Base-by-base conservation (phyloP, 805 yeast species). In the Metschnikowia bowlesiae region DNA sequence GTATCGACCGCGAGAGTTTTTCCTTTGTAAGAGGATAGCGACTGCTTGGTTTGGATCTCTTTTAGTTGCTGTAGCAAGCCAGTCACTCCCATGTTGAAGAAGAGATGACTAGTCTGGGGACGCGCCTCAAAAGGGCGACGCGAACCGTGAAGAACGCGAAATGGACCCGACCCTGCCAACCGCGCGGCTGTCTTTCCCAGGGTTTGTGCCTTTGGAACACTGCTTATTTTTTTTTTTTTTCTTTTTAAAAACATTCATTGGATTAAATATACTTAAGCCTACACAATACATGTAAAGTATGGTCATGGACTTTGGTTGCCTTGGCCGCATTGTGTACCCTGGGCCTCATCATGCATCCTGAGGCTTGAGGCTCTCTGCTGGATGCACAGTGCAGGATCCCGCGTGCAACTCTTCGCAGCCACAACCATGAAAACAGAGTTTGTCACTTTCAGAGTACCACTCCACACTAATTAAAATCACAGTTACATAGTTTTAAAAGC, bases 1-100 rank as follows among this genome's bases (percentile, higher is more conserved):
- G 96, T 91, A 63, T 94, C 99, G n/a, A 94, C 84, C 0, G 96
- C 99, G 39, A 91, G 69, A 0, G 87, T 82, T 60, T 84, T 76
- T 1, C 96, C 97, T 11, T 81, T 68, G 64, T 82, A 88, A 34
- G 78, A 69, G 49, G 78, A 76, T 42, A 91, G 68, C 1, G 84
- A 68, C 1, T 80, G 75, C 0, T 78, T 75, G 47, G 77, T 76
- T 59, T 87, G 94, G 39, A 88, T 85, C 30, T 86, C 81, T 63
- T 87, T 88, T 54, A 92, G 73, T 49, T 80, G 81, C n/a, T 87
- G 91, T 32, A 89, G 79, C 26, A 92, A 74, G 0, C 97, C 97
- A 28, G 83, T 72, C 35, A 89, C 88, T 50, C 96, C 96, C 96
- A 89, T 87, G 8, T 9, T 37, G 40, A 28, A 30, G 34, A 41